Evolutionary conservation across 1,139 yeast species (phyloP).

Genomic region (Scheffersomyces lignicola): DNA sequence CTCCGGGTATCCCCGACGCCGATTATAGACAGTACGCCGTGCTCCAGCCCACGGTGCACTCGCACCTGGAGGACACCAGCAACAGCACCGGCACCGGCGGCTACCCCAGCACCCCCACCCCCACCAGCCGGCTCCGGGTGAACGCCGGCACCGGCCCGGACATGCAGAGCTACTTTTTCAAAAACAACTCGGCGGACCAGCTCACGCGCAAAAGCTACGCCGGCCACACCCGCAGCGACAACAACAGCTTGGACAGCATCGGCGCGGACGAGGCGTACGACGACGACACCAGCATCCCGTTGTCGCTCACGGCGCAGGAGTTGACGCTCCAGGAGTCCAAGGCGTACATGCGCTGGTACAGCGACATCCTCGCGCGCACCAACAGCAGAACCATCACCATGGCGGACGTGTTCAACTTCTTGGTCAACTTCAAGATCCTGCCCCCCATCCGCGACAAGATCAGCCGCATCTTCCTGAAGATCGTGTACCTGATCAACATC

Average conservation of each 20-base stretch:
- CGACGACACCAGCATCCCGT: slow-evolving; percentile 39
- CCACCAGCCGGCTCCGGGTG: slow-evolving; percentile 12
- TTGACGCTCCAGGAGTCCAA: slow-evolving; percentile 64
- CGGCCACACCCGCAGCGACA: slow-evolving; percentile 1
- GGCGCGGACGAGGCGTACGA: neutral
- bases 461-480: slow-evolving; percentile 50
- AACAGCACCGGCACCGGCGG: neutral
- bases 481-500: slow-evolving; percentile 54
- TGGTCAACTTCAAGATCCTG: slow-evolving; percentile 59
- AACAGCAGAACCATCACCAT: slow-evolving; percentile 57
- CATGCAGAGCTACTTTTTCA: slow-evolving; percentile 8
- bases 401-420: slow-evolving; percentile 62
- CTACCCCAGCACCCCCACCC: neutral
- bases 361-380: slow-evolving; percentile 61
- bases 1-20: neutral
- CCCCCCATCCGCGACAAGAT: slow-evolving; percentile 44
- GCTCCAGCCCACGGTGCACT: slow-evolving; percentile 13
- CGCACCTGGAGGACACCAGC: slow-evolving; percentile 5
- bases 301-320: slow-evolving; percentile 62
- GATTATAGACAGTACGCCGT: slow-evolving; percentile 3
- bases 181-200: slow-evolving; percentile 16
- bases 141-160: slow-evolving; percentile 4
- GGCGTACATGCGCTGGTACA: slow-evolving; percentile 78
- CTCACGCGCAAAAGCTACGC: slow-evolving; percentile 2
- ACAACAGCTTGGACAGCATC: neutral